Conservation (phyloP, 2,329 filamentous ascomycete species). For the Botrytis porri region DNA sequence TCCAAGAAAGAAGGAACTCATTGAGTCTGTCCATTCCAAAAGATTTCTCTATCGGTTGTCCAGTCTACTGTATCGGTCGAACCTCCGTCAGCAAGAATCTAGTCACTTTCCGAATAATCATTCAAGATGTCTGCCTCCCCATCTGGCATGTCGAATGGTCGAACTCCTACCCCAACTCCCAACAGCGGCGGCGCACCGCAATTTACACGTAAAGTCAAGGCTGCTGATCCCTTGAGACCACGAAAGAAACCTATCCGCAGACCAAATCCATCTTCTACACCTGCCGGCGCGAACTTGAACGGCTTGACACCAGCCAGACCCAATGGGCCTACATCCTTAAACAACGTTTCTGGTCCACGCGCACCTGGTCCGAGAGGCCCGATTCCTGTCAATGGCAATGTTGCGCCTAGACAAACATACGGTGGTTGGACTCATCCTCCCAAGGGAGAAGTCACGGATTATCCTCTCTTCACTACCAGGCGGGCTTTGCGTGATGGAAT, state of each 20-base stretch:
- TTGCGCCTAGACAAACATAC: constrained; percentile 39
- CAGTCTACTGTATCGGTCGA: not conserved
- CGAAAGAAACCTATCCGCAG: constrained; percentile 51
- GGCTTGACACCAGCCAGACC: constrained; percentile 19
- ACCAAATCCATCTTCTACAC: constrained; percentile 36
- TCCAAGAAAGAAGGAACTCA: not conserved
- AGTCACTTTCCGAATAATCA: not conserved
- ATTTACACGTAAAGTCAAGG: constrained; percentile 48
- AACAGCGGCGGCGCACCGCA: constrained; percentile 47
- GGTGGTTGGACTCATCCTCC: constrained; percentile 58
- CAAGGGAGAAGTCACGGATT: constrained; percentile 49
- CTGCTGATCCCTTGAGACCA: constrained; percentile 61
- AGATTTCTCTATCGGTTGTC: not conserved
- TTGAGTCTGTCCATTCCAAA: not conserved
- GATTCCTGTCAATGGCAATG: constrained; percentile 13
- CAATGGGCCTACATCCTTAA: constrained; percentile 10
- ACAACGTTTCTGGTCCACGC: constrained; percentile 20
- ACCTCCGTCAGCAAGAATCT: not conserved
- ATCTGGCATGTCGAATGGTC: constrained; percentile 46
- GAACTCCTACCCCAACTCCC: constrained; percentile 48
- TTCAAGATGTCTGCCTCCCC: constrained; percentile 44
- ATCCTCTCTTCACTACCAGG: constrained; percentile 79
- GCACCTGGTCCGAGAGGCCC: constrained; percentile 32
- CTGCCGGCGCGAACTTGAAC: constrained; percentile 27
- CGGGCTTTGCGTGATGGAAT: constrained; percentile 73